These are phyloP conservation scores for Wickerhamiella sergipiensis DNA, from an alignment of 805 yeast genomes.

Conservation along the genomic window DNA sequence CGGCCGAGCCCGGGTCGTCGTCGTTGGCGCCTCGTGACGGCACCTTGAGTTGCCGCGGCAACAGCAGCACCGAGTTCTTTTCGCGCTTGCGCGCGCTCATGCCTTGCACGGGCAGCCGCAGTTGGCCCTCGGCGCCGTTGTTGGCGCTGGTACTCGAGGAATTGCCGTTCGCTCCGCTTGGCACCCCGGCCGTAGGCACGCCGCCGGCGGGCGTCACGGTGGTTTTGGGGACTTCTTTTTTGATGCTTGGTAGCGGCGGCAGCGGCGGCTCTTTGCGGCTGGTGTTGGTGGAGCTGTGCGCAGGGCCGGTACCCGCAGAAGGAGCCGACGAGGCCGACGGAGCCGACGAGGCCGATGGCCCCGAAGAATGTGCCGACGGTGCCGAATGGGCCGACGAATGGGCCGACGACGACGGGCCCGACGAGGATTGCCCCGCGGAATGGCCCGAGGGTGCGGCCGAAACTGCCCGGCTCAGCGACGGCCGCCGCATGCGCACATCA, in stretches of 20 bases:
- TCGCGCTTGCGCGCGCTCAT: not conserved
- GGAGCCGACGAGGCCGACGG: not conserved
- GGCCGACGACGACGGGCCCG: no score
- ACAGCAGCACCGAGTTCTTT: conserved; percentile 11
- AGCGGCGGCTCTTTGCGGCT: not conserved
- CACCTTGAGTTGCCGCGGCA: conserved; percentile 20
- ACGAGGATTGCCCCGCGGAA: no score
- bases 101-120: not conserved
- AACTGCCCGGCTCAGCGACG: not conserved
- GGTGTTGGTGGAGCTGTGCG: not conserved
- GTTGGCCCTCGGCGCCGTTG: no score
- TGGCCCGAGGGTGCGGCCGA: no score
- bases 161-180: no score
- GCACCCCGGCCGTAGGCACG: not conserved
- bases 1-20: conserved; percentile 3
- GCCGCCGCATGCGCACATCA: conserved; percentile 29
- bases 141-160: no score
- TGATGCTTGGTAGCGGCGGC: not conserved
- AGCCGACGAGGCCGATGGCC: not conserved
- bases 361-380: not conserved
- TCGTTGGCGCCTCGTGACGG: not conserved
- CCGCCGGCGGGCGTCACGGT: not conserved
- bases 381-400: no score
- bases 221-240: not conserved
- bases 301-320: not conserved